Percentiles rank a stretch among this genome's conserved stretches.
phyloP scores from a whole-genome alignment of 2,329 filamentous ascomycete species.

The Trichoderma polysporum region DNA sequence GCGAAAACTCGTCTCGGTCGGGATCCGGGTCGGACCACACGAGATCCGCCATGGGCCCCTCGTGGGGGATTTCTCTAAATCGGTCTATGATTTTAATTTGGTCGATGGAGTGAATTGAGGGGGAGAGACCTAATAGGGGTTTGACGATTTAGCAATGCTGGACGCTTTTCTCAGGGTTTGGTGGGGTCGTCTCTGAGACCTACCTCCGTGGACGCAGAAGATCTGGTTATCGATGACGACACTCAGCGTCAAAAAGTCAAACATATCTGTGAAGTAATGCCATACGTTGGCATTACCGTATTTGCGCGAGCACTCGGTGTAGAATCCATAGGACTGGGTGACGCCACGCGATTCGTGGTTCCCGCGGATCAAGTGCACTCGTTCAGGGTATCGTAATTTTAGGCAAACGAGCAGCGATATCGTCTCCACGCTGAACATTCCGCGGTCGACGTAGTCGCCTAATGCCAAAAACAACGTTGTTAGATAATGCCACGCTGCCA shows the following conservation, averaged over 20 bases:
- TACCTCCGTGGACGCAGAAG: constrained; percentile 93
- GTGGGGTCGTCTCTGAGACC: constrained; percentile 26
- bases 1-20: constrained; percentile 95
- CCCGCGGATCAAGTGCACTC: constrained; percentile 92
- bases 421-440: constrained; percentile 97
- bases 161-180: background rate
- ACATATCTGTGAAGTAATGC: constrained; percentile 99
- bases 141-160: background rate
- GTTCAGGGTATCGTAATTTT: constrained; percentile 93
- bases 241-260: constrained; percentile 93
- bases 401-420: constrained; percentile 97
- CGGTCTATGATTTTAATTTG: constrained; percentile 99
- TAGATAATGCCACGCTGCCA: background rate
- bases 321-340: constrained; percentile 98
- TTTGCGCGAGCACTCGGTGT: constrained; percentile 96
- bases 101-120: constrained; percentile 95
- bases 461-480: constrained; percentile 3
- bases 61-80: constrained; percentile 96
- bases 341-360: constrained; percentile 98
- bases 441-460: constrained; percentile 98
- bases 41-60: constrained; percentile 98
- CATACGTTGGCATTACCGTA: constrained; percentile 98
- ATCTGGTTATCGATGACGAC: constrained; percentile 99
- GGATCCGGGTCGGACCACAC: constrained; percentile 98
- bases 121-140: constrained; percentile 62